Evolutionary conservation across 805 yeast genomes (phyloP).

Genomic region (Candida sphagnicola): DNA sequence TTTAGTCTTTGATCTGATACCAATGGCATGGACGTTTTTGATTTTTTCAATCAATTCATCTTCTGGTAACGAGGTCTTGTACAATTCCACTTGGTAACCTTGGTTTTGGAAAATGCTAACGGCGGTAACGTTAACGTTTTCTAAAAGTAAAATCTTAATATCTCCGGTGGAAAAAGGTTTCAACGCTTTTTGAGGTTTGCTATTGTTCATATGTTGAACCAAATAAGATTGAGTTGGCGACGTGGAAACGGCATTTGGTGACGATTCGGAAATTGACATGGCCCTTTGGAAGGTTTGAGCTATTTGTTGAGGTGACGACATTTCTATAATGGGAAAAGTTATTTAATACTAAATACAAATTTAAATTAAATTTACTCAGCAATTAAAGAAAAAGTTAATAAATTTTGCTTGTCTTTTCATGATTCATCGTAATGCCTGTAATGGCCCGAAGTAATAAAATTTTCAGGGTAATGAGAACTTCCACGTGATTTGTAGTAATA

Average conservation of each 20-base stretch:
- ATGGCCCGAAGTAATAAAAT: background rate
- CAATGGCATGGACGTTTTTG: constrained; percentile 91
- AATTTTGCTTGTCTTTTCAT: too few relatives aligned
- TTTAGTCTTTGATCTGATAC: constrained; percentile 96
- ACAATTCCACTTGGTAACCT: constrained; percentile 96
- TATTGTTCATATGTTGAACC: constrained; percentile 46
- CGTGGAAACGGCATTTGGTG: constrained; percentile 73
- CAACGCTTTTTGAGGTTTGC: constrained; percentile 62
- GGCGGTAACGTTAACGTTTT: constrained; percentile 93
- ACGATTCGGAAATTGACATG: constrained; percentile 50
- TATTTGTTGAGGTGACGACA: constrained; percentile 71
- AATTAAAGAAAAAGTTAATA: background rate
- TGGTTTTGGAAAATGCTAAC: constrained; percentile 77
- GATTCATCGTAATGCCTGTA: background rate
- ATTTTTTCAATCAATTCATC: constrained; percentile 93
- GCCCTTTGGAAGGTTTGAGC: constrained; percentile 54
- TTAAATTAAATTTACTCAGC: background rate
- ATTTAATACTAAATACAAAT: too few relatives aligned
- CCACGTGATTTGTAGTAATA: background rate
- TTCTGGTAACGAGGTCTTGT: constrained; percentile 84
- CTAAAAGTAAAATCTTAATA: constrained; percentile 83
- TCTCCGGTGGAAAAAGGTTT: constrained; percentile 97
- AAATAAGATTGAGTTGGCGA: constrained; percentile 78
- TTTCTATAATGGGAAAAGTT: too few relatives aligned
- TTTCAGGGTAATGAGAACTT: background rate